phyloP scores from a whole-genome alignment of 169 alveolate genomes.

The Plasmodium inui region DNA sequence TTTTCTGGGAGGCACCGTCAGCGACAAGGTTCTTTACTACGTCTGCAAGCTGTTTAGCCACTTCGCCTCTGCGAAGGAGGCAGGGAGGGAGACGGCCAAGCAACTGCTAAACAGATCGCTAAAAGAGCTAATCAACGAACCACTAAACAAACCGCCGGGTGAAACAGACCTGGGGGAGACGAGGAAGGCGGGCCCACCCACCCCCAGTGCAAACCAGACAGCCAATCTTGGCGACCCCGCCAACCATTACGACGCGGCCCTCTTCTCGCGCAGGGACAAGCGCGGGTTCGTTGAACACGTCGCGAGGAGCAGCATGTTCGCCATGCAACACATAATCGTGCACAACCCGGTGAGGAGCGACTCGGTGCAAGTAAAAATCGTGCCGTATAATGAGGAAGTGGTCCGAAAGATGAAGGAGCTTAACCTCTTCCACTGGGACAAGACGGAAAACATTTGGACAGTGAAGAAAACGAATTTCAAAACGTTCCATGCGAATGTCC shows the following conservation, averaged over 20 bases:
- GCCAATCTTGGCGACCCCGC: background rate
- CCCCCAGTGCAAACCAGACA: background rate
- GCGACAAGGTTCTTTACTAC: conserved; percentile 51
- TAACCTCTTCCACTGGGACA: conserved; percentile 56
- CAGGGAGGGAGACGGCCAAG: background rate
- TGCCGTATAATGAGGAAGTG: conserved; percentile 54
- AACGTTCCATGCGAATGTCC: conserved; percentile 26
- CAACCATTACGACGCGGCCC: conserved; percentile 7
- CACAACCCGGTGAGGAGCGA: conserved; percentile 28
- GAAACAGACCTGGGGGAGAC: background rate
- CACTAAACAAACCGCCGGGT: background rate
- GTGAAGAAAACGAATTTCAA: conserved; percentile 30
- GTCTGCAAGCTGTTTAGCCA: conserved; percentile 49
- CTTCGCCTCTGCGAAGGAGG: conserved; percentile 35
- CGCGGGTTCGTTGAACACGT: conserved; percentile 18
- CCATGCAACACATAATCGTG: conserved; percentile 50
- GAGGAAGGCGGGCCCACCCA: background rate
- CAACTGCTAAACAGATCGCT: background rate
- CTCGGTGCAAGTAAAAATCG: conserved; percentile 24
- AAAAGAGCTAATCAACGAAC: background rate
- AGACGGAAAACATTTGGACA: conserved; percentile 40
- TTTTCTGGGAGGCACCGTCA: conserved; percentile 51
- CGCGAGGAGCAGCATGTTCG: conserved; percentile 22
- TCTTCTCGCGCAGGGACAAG: conserved; percentile 24
- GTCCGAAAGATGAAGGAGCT: conserved; percentile 35